Base-by-base conservation (phyloP, 441 rosid genomes). In the Pelargonium myrrhifolium region DNA sequence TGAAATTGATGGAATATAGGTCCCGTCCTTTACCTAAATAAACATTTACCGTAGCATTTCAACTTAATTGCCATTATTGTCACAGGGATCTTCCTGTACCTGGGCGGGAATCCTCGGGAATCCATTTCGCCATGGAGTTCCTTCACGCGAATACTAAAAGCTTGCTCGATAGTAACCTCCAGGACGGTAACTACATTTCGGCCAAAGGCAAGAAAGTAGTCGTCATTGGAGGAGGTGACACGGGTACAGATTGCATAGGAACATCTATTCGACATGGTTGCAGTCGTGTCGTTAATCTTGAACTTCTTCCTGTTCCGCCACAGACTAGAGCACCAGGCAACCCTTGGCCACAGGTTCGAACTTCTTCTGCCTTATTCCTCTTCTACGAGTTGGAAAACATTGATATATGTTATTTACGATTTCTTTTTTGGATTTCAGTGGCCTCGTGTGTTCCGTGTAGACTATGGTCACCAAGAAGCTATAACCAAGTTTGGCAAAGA, bases 391-490 rank as follows among this genome's bases (percentile, higher is more conserved):
- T 31, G 3, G 6, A 31, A 31, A 31, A 31, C 35, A 31, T 31
- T 31, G 35, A 31, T 31, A 31, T 31, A 4, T 53, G 24, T 17
- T 53, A 17, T 22, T 53, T 53, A 55, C 60, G 0, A 17, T n/a
- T 9, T 51, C 18, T 6, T 0, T 18, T 6, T 55, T 17, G 53
- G 61, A 62, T 64, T 76, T 77, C 84, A 96, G 99, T 96, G 99
- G 99, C 99, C 99, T 70, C 90, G 97, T 8, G 43, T 89, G 49
- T 91, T 89, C 87, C 95, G 99, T 3, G 80, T 96, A 6, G 99
- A 96, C 71, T 96, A 96, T 40, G 99, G 99, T 21, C 99, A 96
- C 76, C 96, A 96, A 77, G 99, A 96, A 84, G 99, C 92, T n/a
- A 73, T 88, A 21, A 63, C 83, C 20, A 96, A 87, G 80, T 96